Percentiles rank a stretch among this genome's conserved stretches.
Conservation (phyloP, 306 rosid genomes). For the Prunus armeniaca region DNA sequence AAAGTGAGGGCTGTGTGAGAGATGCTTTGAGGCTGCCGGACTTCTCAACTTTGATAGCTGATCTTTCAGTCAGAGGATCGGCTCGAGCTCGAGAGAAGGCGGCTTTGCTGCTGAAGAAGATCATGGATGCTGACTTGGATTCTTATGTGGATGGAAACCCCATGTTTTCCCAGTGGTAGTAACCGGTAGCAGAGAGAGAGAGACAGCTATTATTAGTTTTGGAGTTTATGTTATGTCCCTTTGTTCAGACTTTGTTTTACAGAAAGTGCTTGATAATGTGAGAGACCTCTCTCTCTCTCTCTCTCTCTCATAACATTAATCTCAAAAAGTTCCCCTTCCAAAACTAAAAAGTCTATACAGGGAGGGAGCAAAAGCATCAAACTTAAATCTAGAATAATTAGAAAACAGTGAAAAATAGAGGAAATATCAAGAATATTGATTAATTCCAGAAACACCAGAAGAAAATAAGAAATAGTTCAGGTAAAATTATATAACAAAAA, state of each 20-base stretch:
- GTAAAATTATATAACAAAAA: no score
- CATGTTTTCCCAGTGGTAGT: conserved; percentile 21
- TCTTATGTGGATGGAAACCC: conserved; percentile 26
- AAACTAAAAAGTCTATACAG: no score
- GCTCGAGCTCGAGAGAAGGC: conserved; percentile 59
- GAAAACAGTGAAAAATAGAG: no score
- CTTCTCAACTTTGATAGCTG: conserved; percentile 49
- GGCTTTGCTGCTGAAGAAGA: conserved; percentile 58
- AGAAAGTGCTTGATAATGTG: no score
- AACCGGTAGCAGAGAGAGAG: not conserved
- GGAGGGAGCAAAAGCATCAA: no score
- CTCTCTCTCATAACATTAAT: no score
- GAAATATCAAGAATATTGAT: no score
- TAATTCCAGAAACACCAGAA: no score
- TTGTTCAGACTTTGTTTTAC: not conserved
- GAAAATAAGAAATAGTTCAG: no score
- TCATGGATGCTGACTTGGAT: conserved; percentile 36
- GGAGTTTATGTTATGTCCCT: not conserved
- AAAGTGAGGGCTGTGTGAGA: conserved; percentile 46
- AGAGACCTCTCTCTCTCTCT: no score
- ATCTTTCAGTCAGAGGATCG: conserved; percentile 80
- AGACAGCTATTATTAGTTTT: not conserved
- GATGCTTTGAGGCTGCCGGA: conserved; percentile 53
- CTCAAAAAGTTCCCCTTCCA: no score
- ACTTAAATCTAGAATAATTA: no score